Evolutionary conservation across 768 basidiomycete species (phyloP).

Genomic region (Rhodocollybia butyracea): DNA sequence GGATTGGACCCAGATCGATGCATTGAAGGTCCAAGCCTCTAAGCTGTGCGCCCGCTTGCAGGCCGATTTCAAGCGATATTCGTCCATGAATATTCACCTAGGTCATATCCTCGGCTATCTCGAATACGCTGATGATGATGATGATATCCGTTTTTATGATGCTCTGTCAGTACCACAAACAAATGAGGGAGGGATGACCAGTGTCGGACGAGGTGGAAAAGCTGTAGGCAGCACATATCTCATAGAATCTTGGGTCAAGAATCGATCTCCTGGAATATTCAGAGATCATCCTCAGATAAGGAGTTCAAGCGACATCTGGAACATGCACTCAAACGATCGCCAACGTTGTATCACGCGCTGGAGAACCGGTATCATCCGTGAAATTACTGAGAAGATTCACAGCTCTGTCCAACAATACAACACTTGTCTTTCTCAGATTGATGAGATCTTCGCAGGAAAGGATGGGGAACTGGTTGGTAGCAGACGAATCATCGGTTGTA

Average conservation of each 20-base stretch:
- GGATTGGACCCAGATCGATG: constrained; percentile 42
- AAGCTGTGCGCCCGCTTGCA: constrained; percentile 21
- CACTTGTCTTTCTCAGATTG: constrained; percentile 29
- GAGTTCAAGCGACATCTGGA: constrained; percentile 30
- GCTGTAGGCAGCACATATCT: constrained; percentile 39
- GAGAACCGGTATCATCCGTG: constrained; percentile 30
- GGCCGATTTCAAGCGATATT: constrained; percentile 24
- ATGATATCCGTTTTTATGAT: constrained; percentile 39
- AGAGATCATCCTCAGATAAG: constrained; percentile 20
- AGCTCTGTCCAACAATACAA: constrained; percentile 37
- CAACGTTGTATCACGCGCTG: constrained; percentile 26
- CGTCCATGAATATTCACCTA: constrained; percentile 14
- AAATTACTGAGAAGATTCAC: constrained; percentile 31
- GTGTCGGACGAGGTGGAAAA: constrained; percentile 37
- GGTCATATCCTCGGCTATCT: constrained; percentile 40
- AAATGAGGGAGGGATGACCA: constrained; percentile 38
- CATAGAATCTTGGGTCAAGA: constrained; percentile 43
- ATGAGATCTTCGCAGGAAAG: constrained; percentile 31
- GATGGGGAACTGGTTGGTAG: constrained; percentile 30
- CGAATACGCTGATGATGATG: constrained; percentile 34
- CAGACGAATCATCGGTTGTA: constrained; percentile 63
- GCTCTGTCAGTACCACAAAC: constrained; percentile 40
- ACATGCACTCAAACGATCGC: constrained; percentile 26
- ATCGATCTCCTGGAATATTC: constrained; percentile 43
- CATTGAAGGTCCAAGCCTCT: constrained; percentile 22